Percentiles rank a stretch among this genome's conserved stretches.
Conservation (phyloP, 192 early-diverging fungal genomes). For the Cladochytrium replicatum region DNA sequence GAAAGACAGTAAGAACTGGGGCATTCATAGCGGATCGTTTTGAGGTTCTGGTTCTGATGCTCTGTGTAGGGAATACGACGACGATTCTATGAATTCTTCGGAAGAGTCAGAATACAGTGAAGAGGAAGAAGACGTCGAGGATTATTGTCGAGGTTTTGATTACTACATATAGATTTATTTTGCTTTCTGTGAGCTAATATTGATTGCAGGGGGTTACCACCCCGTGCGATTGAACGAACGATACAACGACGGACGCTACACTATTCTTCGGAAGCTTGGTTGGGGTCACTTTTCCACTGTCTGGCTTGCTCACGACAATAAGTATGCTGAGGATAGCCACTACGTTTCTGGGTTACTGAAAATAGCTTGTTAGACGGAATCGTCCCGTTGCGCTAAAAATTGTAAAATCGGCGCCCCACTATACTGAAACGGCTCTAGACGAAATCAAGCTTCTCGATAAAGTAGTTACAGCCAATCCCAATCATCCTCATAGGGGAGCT, state of each 20-base stretch:
- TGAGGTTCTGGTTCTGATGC: too few relatives aligned
- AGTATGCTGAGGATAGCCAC: slow-evolving; percentile 25
- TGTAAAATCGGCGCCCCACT: slow-evolving; percentile 90
- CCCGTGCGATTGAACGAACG: slow-evolving; percentile 73
- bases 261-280: slow-evolving; percentile 84
- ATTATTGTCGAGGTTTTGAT: slow-evolving; percentile 68
- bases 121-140: slow-evolving; percentile 78
- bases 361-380: slow-evolving; percentile 35
- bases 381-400: slow-evolving; percentile 92
- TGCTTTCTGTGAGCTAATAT: not conserved
- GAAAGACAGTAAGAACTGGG: too few relatives aligned
- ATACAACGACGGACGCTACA: slow-evolving; percentile 71
- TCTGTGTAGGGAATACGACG: too few relatives aligned
- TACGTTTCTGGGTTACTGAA: not conserved
- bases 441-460: slow-evolving; percentile 90
- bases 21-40: too few relatives aligned
- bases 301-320: slow-evolving; percentile 78
- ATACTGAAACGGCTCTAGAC: slow-evolving; percentile 90
- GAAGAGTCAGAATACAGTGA: slow-evolving; percentile 29
- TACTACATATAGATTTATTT: not conserved
- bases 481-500: slow-evolving; percentile 44
- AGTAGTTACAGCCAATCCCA: slow-evolving; percentile 55
- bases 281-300: slow-evolving; percentile 99
- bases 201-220: slow-evolving; percentile 70
- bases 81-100: too few relatives aligned